Percentiles rank a stretch among this genome's conserved stretches.
phyloP scores from a whole-genome alignment of 208 protist species.

The Trypanosoma mega region DNA sequence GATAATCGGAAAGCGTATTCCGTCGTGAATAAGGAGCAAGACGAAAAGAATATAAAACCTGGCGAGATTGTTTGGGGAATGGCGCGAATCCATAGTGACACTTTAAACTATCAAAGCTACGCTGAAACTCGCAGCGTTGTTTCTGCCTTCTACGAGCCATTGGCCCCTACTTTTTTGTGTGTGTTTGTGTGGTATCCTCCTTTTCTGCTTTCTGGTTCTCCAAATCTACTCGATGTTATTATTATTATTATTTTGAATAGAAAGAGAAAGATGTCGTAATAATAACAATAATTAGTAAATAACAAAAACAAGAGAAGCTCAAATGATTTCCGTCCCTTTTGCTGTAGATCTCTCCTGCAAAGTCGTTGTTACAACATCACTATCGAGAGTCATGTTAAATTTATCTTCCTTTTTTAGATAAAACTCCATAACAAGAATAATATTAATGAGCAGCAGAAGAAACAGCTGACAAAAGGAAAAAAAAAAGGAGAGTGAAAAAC shows the following conservation, averaged over 20 bases:
- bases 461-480: not conserved
- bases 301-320: too few species aligned
- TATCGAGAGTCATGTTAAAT: too few species aligned
- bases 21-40: constrained; percentile 65
- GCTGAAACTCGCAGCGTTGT: constrained; percentile 43
- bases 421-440: not conserved
- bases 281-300: too few species aligned
- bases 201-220: too few species aligned
- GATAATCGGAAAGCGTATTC: constrained; percentile 57
- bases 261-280: too few species aligned
- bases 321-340: too few species aligned
- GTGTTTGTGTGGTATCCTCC: constrained; percentile 3
- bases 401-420: not conserved
- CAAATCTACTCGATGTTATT: too few species aligned
- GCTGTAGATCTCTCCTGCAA: too few species aligned
- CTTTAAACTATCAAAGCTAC: constrained; percentile 78
- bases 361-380: too few species aligned
- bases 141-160: constrained; percentile 42
- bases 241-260: too few species aligned
- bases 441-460: not conserved
- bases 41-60: constrained; percentile 52
- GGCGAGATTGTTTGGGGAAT: constrained; percentile 41
- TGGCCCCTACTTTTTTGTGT: not conserved
- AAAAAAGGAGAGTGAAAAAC: constrained; percentile 8
- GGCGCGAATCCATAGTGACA: constrained; percentile 62